Percentiles rank a stretch among this genome's conserved stretches.
These are phyloP conservation scores for Didymosphaeria variabile DNA, from an alignment of 2,329 filamentous ascomycete genomes.

Conservation along the genomic window DNA sequence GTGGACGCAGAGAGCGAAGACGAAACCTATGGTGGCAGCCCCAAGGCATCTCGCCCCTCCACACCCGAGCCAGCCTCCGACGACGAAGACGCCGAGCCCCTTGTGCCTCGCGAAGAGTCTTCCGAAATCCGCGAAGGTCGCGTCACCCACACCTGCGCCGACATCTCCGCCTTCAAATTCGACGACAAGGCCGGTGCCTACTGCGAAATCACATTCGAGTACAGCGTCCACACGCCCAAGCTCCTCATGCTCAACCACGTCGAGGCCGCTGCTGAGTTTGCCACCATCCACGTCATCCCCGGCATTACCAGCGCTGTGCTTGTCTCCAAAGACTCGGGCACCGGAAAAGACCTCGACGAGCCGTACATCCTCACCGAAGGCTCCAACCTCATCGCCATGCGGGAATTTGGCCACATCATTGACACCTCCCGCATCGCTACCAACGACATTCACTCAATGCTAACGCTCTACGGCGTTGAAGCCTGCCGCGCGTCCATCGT, in stretches of 20 bases:
- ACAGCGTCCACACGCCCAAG: constrained; percentile 82
- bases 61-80: constrained; percentile 43
- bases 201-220: constrained; percentile 85
- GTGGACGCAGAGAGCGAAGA: constrained; percentile 68
- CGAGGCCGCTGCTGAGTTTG: constrained; percentile 78
- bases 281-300: constrained; percentile 86
- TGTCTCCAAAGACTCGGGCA: constrained; percentile 66
- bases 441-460: constrained; percentile 89
- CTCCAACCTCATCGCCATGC: constrained; percentile 90
- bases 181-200: constrained; percentile 76
- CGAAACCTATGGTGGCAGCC: constrained; percentile 60
- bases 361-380: constrained; percentile 77
- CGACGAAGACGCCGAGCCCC: constrained; percentile 27
- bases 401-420: constrained; percentile 84
- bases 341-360: constrained; percentile 53
- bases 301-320: constrained; percentile 75
- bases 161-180: constrained; percentile 81
- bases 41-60: constrained; percentile 46
- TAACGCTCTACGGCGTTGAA: constrained; percentile 89
- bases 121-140: constrained; percentile 45
- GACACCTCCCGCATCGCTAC: constrained; percentile 87
- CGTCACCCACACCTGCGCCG: constrained; percentile 59
- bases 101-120: constrained; percentile 27
- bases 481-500: constrained; percentile 89
- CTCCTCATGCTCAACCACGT: constrained; percentile 92